Evolutionary conservation across 2,329 filamentous ascomycete genomes (phyloP).

Genomic region (Graphilbum sp.): DNA sequence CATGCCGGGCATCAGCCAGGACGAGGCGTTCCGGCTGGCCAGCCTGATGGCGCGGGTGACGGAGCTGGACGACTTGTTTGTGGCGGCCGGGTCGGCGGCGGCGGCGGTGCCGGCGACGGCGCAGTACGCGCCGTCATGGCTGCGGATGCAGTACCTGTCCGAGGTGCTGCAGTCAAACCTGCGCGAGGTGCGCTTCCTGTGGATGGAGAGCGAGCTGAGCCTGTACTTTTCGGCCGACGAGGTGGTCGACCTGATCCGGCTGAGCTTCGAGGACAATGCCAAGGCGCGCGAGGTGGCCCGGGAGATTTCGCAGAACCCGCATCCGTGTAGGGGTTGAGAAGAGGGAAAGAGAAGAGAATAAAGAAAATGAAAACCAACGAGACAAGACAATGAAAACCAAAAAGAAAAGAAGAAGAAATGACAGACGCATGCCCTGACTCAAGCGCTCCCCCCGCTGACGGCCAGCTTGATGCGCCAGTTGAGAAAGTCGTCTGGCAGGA

Average conservation of each 20-base stretch:
- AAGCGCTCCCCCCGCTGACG: too few relatives aligned
- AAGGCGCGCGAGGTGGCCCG: conserved; percentile 39
- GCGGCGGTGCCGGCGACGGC: conserved; percentile 32
- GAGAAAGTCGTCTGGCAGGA: conserved; percentile 63
- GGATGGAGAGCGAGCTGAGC: conserved; percentile 50
- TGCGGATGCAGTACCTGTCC: conserved; percentile 46
- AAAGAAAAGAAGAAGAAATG: too few relatives aligned
- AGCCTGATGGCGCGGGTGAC: conserved; percentile 40
- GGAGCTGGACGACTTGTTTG: conserved; percentile 42
- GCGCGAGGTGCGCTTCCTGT: conserved; percentile 44
- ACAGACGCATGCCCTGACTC: too few relatives aligned
- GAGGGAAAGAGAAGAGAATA: not conserved
- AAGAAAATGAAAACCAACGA: too few relatives aligned
- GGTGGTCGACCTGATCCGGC: conserved; percentile 43
- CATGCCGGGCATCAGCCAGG: conserved; percentile 42
- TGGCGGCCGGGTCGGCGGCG: conserved; percentile 12
- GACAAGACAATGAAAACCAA: too few relatives aligned
- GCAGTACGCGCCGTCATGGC: conserved; percentile 45
- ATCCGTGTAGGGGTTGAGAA: not conserved
- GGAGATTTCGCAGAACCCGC: conserved; percentile 37
- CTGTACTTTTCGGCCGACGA: conserved; percentile 44
- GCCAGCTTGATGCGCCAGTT: conserved; percentile 50
- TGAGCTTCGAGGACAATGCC: conserved; percentile 48
- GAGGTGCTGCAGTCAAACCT: conserved; percentile 52
- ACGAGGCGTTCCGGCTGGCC: conserved; percentile 46